Evolutionary conservation across 1,139 yeast genomes (phyloP), one percentile per base, ranked within the genome.

Genomic region (Kurtzmaniella quercitrusa): DNA sequence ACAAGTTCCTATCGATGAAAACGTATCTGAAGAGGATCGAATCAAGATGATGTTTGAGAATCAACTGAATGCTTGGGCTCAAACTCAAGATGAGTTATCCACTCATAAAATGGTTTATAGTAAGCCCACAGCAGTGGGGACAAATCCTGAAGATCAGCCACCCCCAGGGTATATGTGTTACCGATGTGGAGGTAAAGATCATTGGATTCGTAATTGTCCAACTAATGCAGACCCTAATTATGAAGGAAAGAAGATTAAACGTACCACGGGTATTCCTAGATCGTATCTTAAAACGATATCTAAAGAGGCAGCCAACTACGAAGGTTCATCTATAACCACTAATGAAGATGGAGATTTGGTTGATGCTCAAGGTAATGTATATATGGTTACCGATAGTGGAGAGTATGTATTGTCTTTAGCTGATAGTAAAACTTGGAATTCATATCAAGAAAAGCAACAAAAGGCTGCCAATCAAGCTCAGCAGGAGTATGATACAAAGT

Each of bases 231-330:
- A 93, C 63, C 96, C 97, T 4, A 86, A 82, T 55, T 90, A 90
- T 76, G 98, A 93, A 59, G 95, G 96, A 25, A 88, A 87, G 58
- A 77, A 95, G 51, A 85, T 93, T 41, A 83, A 89, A 58, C 78
- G 95, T 56, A 91, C 98, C 0, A 93, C 98, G 0, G 99, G 99
- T 81, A 93, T 93, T 58, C 99, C 99, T 4, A 85, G 86, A 62
- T 85, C 95, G 38, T 90, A 90, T 63, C 78, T 93, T 63, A 86
- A 89, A 54, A 85, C 96, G 0, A 83, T 87, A 11, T 66, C 75
- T 1, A 69, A 68, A 54, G 76, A 70, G 49, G 73, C 71, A 7
- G 63, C 69, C n/a, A 70, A 67, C 41, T 69, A 77, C 38, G 86
- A 82, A 41, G 81, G 83, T 40, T 82, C 87, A 9, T 67, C 70